Evolutionary conservation across 2,329 filamentous ascomycete species (phyloP).

Genomic region (Trichoderma arundinaceum): DNA sequence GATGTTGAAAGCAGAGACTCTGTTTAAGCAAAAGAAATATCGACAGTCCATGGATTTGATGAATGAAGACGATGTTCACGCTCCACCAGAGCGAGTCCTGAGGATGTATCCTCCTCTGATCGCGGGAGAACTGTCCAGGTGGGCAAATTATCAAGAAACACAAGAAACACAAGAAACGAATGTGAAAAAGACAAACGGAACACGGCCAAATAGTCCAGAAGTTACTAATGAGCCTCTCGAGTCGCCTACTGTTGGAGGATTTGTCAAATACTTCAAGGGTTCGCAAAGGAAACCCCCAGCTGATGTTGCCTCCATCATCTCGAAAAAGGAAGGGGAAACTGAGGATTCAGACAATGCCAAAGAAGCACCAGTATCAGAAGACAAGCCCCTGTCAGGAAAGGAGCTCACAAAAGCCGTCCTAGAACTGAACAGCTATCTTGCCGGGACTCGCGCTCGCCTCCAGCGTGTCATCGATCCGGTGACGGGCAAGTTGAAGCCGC

Average conservation of each 20-base stretch:
- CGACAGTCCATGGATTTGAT: slow-evolving; percentile 88
- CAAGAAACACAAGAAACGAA: slow-evolving; percentile 52
- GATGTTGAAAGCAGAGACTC: slow-evolving; percentile 84
- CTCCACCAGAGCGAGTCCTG: slow-evolving; percentile 87
- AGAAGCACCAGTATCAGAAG: slow-evolving; percentile 50
- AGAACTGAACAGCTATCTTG: slow-evolving; percentile 85
- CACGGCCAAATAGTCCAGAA: slow-evolving; percentile 40
- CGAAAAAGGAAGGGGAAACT: slow-evolving; percentile 60
- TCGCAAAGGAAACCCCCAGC: slow-evolving; percentile 53
- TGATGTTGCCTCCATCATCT: slow-evolving; percentile 65
- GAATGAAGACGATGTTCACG: slow-evolving; percentile 79
- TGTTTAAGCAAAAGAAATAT: slow-evolving; percentile 85
- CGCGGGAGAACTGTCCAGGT: slow-evolving; percentile 76
- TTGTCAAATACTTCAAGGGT: slow-evolving; percentile 61
- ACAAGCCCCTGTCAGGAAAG: slow-evolving; percentile 72
- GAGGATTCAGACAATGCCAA: slow-evolving; percentile 62
- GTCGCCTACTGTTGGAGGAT: slow-evolving; percentile 52
- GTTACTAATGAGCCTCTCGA: slow-evolving; percentile 41
- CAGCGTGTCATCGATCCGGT: slow-evolving; percentile 66
- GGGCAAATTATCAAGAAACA: slow-evolving; percentile 48
- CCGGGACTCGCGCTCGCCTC: slow-evolving; percentile 75
- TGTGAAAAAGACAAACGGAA: slow-evolving; percentile 40
- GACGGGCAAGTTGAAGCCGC: slow-evolving; percentile 65
- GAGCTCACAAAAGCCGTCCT: slow-evolving; percentile 82
- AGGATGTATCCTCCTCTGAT: slow-evolving; percentile 82